Percentiles rank a stretch among this genome's conserved stretches.
Evolutionary conservation across 164 flowering plant species (phyloP).

Genomic region (Umbellularia californica): DNA sequence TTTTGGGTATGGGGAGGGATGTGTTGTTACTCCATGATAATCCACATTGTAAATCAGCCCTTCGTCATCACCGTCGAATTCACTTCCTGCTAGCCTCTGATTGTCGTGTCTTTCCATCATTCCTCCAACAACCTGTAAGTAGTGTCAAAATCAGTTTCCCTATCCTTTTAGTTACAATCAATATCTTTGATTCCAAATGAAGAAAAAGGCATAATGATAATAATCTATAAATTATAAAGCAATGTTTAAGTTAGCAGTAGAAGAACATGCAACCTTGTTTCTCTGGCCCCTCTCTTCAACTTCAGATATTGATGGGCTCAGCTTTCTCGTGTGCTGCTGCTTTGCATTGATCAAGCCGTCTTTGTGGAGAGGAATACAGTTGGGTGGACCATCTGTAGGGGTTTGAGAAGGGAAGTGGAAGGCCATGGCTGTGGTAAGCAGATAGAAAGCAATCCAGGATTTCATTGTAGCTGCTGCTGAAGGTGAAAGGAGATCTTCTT

Average conservation of each 20-base stretch:
- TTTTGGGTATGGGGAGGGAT: slow-evolving; percentile 59
- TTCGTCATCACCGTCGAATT: slow-evolving; percentile 17
- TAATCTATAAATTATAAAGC: no score
- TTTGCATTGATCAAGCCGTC: slow-evolving; percentile 10
- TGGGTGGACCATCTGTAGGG: slow-evolving; percentile 10
- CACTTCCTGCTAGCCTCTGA: slow-evolving; percentile 8
- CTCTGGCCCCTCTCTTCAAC: neutral
- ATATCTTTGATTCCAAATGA: neutral
- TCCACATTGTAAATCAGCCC: slow-evolving; percentile 52
- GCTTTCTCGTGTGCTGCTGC: slow-evolving; percentile 11
- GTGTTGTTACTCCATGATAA: slow-evolving; percentile 68
- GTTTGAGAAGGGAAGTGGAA: slow-evolving; percentile 18
- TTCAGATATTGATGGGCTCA: slow-evolving; percentile 7
- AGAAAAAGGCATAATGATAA: neutral
- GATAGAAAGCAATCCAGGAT: slow-evolving; percentile 21
- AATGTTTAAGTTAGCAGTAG: no score
- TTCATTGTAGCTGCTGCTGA: slow-evolving; percentile 30
- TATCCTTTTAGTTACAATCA: neutral
- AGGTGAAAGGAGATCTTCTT: neutral
- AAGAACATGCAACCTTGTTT: slow-evolving; percentile 18
- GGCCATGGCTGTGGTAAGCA: slow-evolving; percentile 19
- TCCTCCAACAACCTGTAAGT: slow-evolving; percentile 27
- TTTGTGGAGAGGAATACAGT: slow-evolving; percentile 7
- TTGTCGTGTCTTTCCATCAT: neutral
- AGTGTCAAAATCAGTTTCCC: slow-evolving; percentile 5